Percentiles rank a stretch among this genome's conserved stretches.
Conservation (phyloP, 106 monocot genomes). For the Vanilla planifolia region DNA sequence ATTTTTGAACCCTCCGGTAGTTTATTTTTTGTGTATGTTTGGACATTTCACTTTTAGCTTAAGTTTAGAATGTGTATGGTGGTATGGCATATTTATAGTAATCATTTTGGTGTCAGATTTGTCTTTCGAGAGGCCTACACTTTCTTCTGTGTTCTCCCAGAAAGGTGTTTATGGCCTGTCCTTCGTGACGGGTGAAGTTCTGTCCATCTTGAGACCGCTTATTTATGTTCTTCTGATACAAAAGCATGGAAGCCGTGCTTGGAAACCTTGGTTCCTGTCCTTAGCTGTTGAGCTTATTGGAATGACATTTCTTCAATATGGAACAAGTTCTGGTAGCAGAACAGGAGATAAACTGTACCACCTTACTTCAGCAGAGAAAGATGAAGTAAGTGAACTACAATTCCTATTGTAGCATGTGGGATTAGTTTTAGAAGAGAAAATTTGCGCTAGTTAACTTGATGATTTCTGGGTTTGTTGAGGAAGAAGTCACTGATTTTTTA, state of each 20-base stretch:
- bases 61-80: no score
- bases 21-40: neutral
- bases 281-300: slow-evolving; percentile 63
- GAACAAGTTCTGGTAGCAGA: slow-evolving; percentile 24
- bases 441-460: no score
- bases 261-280: slow-evolving; percentile 88
- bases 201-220: slow-evolving; percentile 72
- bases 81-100: no score
- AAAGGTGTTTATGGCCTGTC: slow-evolving; percentile 57
- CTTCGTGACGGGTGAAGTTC: slow-evolving; percentile 61
- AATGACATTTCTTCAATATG: slow-evolving; percentile 50
- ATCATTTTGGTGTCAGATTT: slow-evolving; percentile 27
- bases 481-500: slow-evolving; percentile 1
- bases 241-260: slow-evolving; percentile 67
- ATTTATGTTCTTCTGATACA: slow-evolving; percentile 80
- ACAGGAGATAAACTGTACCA: slow-evolving; percentile 26
- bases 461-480: no score
- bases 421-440: no score
- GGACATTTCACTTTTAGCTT: no score
- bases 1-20: slow-evolving; percentile 33
- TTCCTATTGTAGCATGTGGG: neutral
- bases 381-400: slow-evolving; percentile 51
- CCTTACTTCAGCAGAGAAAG: slow-evolving; percentile 52
- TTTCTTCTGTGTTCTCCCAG: slow-evolving; percentile 54
- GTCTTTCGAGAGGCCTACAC: slow-evolving; percentile 30